Evolutionary conservation across 2,329 filamentous ascomycete species (phyloP), one percentile per base, ranked within the genome.

Genomic region (Fusarium torulosum): DNA sequence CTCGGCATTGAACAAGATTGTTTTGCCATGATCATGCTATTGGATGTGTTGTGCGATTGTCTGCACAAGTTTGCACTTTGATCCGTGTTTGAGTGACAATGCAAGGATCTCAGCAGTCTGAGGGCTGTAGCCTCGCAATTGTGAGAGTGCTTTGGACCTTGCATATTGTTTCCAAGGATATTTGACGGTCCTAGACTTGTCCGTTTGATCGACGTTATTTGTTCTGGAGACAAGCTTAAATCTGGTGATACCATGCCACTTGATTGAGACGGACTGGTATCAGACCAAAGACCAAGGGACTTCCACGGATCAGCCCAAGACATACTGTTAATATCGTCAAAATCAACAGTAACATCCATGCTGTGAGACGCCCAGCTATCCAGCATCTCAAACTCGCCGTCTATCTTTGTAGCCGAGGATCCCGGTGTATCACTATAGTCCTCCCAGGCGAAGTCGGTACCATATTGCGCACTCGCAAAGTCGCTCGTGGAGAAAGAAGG

Each of bases 51-150:
- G 4, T 43, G 21, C 4, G 27, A n/a, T n/a, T 53, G 27, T 17
- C 40, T 53, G 31, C 42, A 58, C 2, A 31, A 19, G 1, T 40
- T 27, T 29, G 14, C 38, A 2, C 1, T 53, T 19, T 54, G 60
- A 11, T 53, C 59, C 1, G 23, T 6, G 15, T 14, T 45, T 20
- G 53, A 13, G 27, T 67, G 49, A 33, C 51, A 67, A 2, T 67
- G 59, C 6, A 67, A 41, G 3, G 64, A 68, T 13, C 45, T 46
- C 10, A 67, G 29, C 2, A 60, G 4, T 0, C 20, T 45, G 1
- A 67, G 38, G 14, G 64, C 64, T 9, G 64, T 29, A 5, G 45
- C 59, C 38, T 67, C 64, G 4, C 64, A 67, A 11, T 60, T 47
- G 10, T 67, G 64, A 10, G 44, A 14, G 2, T 49, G 44, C 14